Evolutionary conservation across 805 yeast species (phyloP), one percentile per base, ranked within the genome.

Genomic region (Kodamaea jinghongensis): DNA sequence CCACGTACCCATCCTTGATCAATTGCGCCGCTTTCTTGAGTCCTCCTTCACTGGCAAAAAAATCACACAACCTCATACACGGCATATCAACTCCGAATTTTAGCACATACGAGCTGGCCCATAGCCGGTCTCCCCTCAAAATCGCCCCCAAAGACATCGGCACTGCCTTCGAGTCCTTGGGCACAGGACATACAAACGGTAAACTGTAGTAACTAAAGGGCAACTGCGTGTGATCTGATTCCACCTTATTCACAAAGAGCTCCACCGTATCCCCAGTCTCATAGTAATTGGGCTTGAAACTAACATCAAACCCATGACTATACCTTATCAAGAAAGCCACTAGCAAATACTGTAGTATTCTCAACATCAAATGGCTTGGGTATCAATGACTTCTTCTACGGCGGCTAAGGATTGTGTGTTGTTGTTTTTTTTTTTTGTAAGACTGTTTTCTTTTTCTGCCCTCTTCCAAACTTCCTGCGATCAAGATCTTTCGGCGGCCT

Each of bases 121-220:
- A 80, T 36, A 83, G 76, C 38, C 95, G 65, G 54, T 88, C 96
- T 10, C 96, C 96, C 38, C 83, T 71, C 39, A 88, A 67, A 13
- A 89, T 80, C 50, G 86, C 91, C 11, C 89, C 86, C 15, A 88
- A 58, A 4, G 89, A 82, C 32, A 86, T 58, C 47, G 81, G 83
- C 13, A 83, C 61, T 2, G 86, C 81, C 42, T 76, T 76, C n/a
- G 77, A 67, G 4, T 65, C 54, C 2, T 75, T 65, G 5, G 54
- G 51, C 7, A 85, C 79, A 0, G 91, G 87, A 60, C 96, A 88
- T 2, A 86, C 81, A 57, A 87, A 88, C 2, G 86, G 87, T 36
- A 89, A 66, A 41, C 81, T 86, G 58, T 83, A 80, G 58, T 86
- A 88, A 0, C 84, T 79, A 55, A 70, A 85, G 1, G 95, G 95